These are phyloP conservation scores for Apostasia shenzhenica DNA, from an alignment of 106 monocot genomes.

Conservation along the genomic window DNA sequence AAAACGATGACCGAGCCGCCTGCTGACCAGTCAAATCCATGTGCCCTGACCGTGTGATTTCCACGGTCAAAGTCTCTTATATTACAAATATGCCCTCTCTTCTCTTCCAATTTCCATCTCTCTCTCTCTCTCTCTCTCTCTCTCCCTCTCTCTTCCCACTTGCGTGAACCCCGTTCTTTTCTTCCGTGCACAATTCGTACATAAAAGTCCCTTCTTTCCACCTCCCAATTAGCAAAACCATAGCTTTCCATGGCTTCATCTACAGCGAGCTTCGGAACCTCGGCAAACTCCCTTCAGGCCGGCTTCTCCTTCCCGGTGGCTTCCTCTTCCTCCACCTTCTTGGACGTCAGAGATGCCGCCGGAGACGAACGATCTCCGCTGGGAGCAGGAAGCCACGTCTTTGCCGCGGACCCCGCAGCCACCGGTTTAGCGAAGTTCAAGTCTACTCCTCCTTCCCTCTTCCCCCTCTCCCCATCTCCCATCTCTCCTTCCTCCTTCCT, in stretches of 20 bases:
- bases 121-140: not conserved
- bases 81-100: not conserved
- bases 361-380: not conserved
- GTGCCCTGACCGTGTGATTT: constrained; percentile 8
- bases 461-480: constrained; percentile 53
- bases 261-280: constrained; percentile 35
- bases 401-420: not conserved
- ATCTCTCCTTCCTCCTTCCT: constrained; percentile 65
- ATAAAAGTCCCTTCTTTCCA: not conserved
- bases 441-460: constrained; percentile 48
- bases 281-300: constrained; percentile 18
- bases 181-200: not conserved
- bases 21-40: constrained; percentile 10
- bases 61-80: not conserved
- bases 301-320: constrained; percentile 24
- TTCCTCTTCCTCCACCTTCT: constrained; percentile 33
- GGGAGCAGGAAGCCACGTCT: not conserved
- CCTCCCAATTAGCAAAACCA: not conserved
- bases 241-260: constrained; percentile 35
- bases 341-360: constrained; percentile 23
- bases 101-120: constrained; percentile 1
- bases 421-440: constrained; percentile 66
- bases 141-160: not conserved
- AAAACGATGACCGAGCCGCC: constrained; percentile 3
- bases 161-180: no score